Conservation (phyloP, 2,329 filamentous ascomycete genomes). For the Diaporthe vaccinii region DNA sequence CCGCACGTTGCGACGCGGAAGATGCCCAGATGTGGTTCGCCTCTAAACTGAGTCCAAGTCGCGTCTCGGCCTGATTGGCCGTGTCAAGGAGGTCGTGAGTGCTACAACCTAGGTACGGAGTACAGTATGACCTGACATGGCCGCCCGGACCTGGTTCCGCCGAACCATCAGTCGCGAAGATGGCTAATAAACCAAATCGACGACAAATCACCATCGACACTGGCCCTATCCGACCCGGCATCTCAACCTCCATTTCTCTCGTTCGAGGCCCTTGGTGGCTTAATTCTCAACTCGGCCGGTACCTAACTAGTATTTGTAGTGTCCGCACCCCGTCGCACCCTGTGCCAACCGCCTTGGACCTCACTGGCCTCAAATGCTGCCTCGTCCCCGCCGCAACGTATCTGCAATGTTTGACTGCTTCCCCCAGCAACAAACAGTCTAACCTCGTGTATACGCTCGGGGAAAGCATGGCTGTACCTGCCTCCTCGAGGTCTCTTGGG, state of each 20-base stretch:
- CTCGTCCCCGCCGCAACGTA: not conserved
- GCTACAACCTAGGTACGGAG: not conserved
- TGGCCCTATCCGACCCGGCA: not conserved
- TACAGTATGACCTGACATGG: not conserved
- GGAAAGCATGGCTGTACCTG: not conserved
- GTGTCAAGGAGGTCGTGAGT: not conserved
- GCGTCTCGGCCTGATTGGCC: not conserved
- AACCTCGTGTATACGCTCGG: no score
- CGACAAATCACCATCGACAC: not conserved
- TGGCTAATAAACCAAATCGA: not conserved
- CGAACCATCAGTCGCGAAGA: not conserved
- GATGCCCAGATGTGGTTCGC: not conserved
- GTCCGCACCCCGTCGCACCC: not conserved
- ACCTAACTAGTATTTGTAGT: not conserved
- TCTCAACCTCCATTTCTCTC: not conserved
- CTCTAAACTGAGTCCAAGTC: not conserved
- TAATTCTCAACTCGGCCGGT: not conserved
- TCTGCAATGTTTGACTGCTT: not conserved
- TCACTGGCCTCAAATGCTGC: not conserved
- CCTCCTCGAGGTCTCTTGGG: not conserved
- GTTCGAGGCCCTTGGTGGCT: not conserved
- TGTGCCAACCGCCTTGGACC: not conserved
- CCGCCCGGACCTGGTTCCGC: not conserved
- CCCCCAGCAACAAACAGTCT: not conserved
- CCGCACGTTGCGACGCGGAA: not conserved